Conservation (phyloP, 208 protist genomes). For the Trypanosoma scelopori region DNA sequence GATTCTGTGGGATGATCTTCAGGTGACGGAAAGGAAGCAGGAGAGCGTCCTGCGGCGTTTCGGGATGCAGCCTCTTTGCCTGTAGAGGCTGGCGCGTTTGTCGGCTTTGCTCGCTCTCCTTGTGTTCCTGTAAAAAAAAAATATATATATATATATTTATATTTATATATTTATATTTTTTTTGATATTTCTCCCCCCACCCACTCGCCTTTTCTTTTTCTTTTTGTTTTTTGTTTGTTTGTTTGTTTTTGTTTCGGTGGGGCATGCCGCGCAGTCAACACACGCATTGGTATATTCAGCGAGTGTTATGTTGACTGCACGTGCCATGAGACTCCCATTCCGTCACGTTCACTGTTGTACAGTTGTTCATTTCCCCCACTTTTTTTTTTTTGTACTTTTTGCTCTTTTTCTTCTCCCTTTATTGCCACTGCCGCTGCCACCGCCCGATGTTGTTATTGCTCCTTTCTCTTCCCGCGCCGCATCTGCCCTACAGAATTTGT, state of each 20-base stretch:
- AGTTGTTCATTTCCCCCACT: conserved; percentile 6
- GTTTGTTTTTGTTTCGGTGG: background rate
- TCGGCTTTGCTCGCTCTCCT: no score
- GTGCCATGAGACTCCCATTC: no score
- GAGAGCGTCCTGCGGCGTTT: conserved; percentile 35
- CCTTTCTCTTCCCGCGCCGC: no score
- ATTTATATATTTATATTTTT: conserved; percentile 5
- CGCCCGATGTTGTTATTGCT: no score
- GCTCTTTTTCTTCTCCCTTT: conserved; percentile 14
- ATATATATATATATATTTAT: no score
- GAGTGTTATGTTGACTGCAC: background rate
- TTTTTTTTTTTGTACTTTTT: conserved; percentile 17
- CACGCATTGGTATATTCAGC: background rate
- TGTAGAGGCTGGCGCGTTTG: background rate
- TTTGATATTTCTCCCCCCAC: background rate
- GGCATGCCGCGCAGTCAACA: background rate
- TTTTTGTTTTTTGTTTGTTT: conserved; percentile 8
- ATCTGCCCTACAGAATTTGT: no score
- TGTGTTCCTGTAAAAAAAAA: no score
- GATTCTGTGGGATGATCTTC: conserved; percentile 33
- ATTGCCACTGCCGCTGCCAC: background rate
- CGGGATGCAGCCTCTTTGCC: conserved; percentile 11
- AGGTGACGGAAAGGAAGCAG: conserved; percentile 27
- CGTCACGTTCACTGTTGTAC: background rate
- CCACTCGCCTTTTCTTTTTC: conserved; percentile 12